Conservation (phyloP, 116 monocot genomes). For the Phalaenopsis hybrid region DNA sequence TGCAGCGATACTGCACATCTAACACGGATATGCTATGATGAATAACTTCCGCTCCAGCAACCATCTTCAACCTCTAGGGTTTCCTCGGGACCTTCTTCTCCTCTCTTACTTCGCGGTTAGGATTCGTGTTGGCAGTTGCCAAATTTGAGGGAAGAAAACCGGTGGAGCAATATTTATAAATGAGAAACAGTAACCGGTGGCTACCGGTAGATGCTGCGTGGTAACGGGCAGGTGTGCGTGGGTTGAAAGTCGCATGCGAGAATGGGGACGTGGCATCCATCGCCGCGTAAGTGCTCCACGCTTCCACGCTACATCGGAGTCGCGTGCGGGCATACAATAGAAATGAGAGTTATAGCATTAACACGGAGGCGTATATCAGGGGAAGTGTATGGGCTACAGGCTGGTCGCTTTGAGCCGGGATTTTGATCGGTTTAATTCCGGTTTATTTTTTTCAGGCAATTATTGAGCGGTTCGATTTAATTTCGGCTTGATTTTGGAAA, state of each 20-base stretch:
- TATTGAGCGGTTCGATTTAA: too few relatives aligned
- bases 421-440: too few relatives aligned
- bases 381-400: too few relatives aligned
- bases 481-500: too few relatives aligned
- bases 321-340: neutral
- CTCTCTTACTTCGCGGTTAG: neutral
- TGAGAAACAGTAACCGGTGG: neutral
- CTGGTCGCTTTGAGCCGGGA: too few relatives aligned
- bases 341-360: neutral
- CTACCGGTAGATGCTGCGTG: neutral
- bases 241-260: neutral
- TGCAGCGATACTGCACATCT: slow-evolving; percentile 36
- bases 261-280: neutral
- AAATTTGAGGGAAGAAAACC: neutral
- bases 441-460: too few relatives aligned
- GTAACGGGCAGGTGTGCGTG: slow-evolving; percentile 2
- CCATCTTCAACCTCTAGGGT: slow-evolving; percentile 22
- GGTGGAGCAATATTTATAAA: neutral
- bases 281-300: neutral
- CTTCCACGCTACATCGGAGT: neutral
- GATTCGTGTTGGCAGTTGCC: neutral
- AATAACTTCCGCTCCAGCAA: slow-evolving; percentile 38
- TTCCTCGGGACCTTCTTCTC: neutral
- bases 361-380: too few relatives aligned
- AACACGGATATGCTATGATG: slow-evolving; percentile 37